Conservation (phyloP, 495 filamentous ascomycete species). For the Penicillium flavigenum region DNA sequence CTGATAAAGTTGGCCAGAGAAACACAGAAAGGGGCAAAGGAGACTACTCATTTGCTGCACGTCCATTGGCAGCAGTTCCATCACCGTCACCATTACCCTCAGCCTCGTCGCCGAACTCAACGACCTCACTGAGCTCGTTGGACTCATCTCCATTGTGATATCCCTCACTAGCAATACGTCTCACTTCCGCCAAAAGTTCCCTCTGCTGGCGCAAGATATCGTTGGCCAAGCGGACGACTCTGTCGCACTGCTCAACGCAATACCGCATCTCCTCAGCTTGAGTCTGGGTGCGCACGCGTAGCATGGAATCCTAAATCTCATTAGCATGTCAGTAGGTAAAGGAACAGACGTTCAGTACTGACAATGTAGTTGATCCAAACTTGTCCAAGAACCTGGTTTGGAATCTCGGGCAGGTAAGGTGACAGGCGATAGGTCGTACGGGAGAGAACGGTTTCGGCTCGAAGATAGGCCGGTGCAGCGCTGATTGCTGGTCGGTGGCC, state of each 20-base stretch:
- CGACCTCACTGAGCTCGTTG: neutral
- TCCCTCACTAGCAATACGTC: neutral
- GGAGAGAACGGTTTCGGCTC: neutral
- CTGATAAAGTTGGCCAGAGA: no score
- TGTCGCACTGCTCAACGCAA: neutral
- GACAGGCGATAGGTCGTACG: neutral
- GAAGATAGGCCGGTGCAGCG: neutral
- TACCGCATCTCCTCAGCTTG: neutral
- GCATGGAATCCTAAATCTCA: neutral
- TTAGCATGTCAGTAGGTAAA: neutral
- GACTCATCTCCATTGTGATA: neutral
- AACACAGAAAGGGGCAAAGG: no score
- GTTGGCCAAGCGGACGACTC: neutral
- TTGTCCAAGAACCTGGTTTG: neutral
- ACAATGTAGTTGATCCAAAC: neutral
- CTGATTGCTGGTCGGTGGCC: neutral
- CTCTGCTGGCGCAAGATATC: neutral
- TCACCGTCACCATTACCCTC: neutral
- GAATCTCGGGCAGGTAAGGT: neutral
- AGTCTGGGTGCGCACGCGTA: neutral
- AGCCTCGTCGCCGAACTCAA: neutral
- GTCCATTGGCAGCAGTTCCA: neutral
- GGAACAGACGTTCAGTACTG: no score
- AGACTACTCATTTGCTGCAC: no score
- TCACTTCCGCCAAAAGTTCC: neutral